Evolutionary conservation across 306 rosid species (phyloP).

Genomic region (Medicago truncatula): MtrunA17r5.0-ANR NC_053048.1:43080501-43081000

Average conservation of each 20-base stretch:
- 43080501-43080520: no score
- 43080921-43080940: neutral
- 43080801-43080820: neutral
- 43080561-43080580: no score
- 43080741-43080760: neutral
- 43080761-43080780: constrained; percentile 1
- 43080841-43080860: neutral
- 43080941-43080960: neutral
- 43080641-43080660: neutral
- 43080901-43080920: constrained; percentile 18
- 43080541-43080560: no score
- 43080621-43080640: neutral
- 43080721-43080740: constrained; percentile 31
- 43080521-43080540: no score
- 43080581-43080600: no score
- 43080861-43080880: constrained; percentile 11
- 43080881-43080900: constrained; percentile 16
- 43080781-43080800: neutral
- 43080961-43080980: neutral
- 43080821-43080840: neutral
- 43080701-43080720: constrained; percentile 7
- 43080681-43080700: neutral
- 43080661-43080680: neutral
- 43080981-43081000: neutral
- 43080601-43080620: no score